Conservation (phyloP, 2,329 filamentous ascomycete genomes). For the Ophiostoma australiae region DNA sequence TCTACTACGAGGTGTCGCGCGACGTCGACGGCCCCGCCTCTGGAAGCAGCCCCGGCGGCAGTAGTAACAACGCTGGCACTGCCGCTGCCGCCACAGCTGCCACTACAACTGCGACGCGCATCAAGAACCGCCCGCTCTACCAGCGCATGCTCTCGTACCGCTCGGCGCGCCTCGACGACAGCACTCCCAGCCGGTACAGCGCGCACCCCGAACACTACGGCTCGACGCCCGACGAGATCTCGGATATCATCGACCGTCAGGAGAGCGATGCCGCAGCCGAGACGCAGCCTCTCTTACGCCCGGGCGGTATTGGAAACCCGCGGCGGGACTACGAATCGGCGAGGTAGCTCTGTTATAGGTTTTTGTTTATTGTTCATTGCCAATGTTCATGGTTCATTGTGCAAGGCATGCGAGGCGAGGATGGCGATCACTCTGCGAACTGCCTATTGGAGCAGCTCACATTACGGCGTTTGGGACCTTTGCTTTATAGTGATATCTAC, state of each 20-base stretch:
- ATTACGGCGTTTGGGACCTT: background rate
- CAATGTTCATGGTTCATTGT: too few species aligned
- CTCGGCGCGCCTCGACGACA: conserved; percentile 45
- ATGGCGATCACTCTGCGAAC: too few species aligned
- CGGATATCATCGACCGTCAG: conserved; percentile 46
- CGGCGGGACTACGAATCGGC: conserved; percentile 23
- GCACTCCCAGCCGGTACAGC: conserved; percentile 47
- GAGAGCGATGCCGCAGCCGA: conserved; percentile 48
- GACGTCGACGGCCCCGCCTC: background rate
- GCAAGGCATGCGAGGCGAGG: background rate
- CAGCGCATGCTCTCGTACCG: conserved; percentile 42
- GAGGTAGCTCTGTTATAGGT: background rate
- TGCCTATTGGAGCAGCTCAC: background rate
- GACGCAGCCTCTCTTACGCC: conserved; percentile 47
- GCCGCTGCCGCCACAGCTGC: conserved; percentile 13
- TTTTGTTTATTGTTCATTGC: too few species aligned
- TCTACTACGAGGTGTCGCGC: conserved; percentile 58
- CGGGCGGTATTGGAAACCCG: conserved; percentile 47
- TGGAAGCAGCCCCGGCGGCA: background rate
- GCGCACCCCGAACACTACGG: conserved; percentile 50
- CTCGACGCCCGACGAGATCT: conserved; percentile 48
- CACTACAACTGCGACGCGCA: conserved; percentile 26
- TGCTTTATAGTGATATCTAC: background rate
- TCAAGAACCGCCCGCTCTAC: conserved; percentile 30
- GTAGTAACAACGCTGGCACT: background rate